Evolutionary conservation across 306 rosid species (phyloP).

Genomic region (barrel medic (Medicago truncatula)): DNA sequence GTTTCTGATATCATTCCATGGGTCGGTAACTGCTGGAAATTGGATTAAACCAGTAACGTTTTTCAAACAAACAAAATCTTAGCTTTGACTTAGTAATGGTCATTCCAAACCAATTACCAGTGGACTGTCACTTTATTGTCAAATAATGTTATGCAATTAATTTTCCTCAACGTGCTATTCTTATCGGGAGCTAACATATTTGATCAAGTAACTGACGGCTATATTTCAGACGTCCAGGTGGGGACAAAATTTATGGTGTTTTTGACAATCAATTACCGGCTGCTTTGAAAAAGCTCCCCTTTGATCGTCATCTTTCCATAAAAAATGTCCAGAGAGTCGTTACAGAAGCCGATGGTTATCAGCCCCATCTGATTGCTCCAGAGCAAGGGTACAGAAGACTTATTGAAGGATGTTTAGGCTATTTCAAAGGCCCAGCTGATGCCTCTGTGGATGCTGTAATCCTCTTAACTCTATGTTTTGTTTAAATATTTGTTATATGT

Average conservation of each 20-base stretch:
- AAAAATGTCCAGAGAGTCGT: slow-evolving; percentile 41
- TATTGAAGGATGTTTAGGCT: slow-evolving; percentile 42
- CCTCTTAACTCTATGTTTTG: slow-evolving; percentile 10
- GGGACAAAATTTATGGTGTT: slow-evolving; percentile 44
- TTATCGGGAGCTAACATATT: not conserved
- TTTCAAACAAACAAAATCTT: not conserved
- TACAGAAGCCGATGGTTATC: slow-evolving; percentile 47
- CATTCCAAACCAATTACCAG: not conserved
- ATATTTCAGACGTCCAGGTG: slow-evolving; percentile 42
- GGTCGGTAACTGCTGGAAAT: not conserved
- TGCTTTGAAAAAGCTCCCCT: slow-evolving; percentile 45
- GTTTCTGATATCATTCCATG: not conserved
- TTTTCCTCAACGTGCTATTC: slow-evolving; percentile 1
- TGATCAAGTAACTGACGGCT: slow-evolving; percentile 24
- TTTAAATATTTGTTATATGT: slow-evolving; percentile 10
- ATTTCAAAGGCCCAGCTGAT: slow-evolving; percentile 49
- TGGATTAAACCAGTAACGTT: not conserved
- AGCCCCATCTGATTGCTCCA: slow-evolving; percentile 47
- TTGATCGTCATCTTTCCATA: slow-evolving; percentile 41
- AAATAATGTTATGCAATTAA: not conserved
- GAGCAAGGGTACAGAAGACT: slow-evolving; percentile 50
- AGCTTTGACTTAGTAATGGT: not conserved
- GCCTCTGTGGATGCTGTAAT: slow-evolving; percentile 45
- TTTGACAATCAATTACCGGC: slow-evolving; percentile 45
- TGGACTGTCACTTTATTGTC: not conserved